Percentiles rank a stretch among this genome's conserved stretches.
These are phyloP conservation scores for Ilex paraguariensis DNA, from an alignment of 305 asterid species.

Conservation along the genomic window DNA sequence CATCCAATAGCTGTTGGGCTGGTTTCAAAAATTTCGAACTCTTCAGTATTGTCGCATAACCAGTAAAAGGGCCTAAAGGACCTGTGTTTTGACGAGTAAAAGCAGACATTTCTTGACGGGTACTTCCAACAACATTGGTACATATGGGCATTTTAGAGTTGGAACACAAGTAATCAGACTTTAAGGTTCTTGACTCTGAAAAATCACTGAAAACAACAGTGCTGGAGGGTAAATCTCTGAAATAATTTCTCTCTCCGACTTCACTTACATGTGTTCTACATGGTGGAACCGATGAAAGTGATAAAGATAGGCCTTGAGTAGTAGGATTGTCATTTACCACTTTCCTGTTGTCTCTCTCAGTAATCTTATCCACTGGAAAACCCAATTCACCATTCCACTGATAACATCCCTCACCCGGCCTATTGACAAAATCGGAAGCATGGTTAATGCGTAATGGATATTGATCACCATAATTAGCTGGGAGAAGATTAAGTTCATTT, in stretches of 20 bases:
- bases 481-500: slow-evolving; percentile 27
- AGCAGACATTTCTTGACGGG: too few relatives aligned
- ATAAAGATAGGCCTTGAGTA: slow-evolving; percentile 49
- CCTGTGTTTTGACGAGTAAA: slow-evolving; percentile 29
- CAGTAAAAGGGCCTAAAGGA: slow-evolving; percentile 82
- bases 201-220: background rate
- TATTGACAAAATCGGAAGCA: background rate
- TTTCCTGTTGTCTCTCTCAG: slow-evolving; percentile 12
- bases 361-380: too few relatives aligned
- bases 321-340: slow-evolving; percentile 15
- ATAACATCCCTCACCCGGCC: too few relatives aligned
- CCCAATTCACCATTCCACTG: too few relatives aligned
- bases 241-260: slow-evolving; percentile 4
- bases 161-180: slow-evolving; percentile 9
- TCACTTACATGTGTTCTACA: slow-evolving; percentile 13
- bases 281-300: slow-evolving; percentile 59
- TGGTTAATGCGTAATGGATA: background rate
- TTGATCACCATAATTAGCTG: slow-evolving; percentile 25
- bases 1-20: slow-evolving; percentile 61
- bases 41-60: slow-evolving; percentile 60
- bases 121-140: slow-evolving; percentile 1
- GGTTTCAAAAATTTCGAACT: slow-evolving; percentile 60
- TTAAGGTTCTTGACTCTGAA: slow-evolving; percentile 15
- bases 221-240: background rate
- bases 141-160: slow-evolving; percentile 1